Conservation (phyloP, 2,329 filamentous ascomycete genomes). For the Sclerotinia nivalis region DNA sequence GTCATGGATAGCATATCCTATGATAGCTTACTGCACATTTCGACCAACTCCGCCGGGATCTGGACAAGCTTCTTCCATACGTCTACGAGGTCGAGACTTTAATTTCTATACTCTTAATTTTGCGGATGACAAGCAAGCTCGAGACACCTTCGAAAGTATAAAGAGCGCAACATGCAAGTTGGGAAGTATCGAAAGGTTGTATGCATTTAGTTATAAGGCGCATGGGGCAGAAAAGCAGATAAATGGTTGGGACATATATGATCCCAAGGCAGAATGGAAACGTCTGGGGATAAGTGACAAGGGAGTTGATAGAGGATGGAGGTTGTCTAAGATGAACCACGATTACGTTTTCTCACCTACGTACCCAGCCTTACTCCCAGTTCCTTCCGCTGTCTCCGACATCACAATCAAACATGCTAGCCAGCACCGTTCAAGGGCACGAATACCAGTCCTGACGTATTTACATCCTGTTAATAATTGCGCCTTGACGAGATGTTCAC, state of each 20-base stretch:
- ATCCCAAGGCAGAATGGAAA: conserved; percentile 80
- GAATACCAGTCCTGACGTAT: conserved; percentile 89
- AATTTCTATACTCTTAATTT: conserved; percentile 93
- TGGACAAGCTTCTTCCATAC: conserved; percentile 75
- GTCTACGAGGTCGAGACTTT: conserved; percentile 89
- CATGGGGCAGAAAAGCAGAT: conserved; percentile 70
- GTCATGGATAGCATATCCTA: conserved; percentile 92
- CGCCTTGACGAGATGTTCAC: conserved; percentile 91
- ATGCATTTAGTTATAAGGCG: conserved; percentile 84
- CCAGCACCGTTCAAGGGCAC: conserved; percentile 81
- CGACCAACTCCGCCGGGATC: conserved; percentile 70
- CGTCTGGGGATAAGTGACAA: conserved; percentile 86
- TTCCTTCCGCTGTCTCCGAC: conserved; percentile 90
- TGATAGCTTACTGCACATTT: conserved; percentile 79
- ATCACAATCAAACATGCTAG: conserved; percentile 93
- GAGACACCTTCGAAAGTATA: conserved; percentile 86
- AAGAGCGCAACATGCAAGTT: conserved; percentile 78
- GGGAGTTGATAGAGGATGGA: conserved; percentile 65
- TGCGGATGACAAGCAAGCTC: conserved; percentile 67
- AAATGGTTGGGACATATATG: conserved; percentile 82
- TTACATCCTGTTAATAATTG: conserved; percentile 97
- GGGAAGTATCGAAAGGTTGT: conserved; percentile 81
- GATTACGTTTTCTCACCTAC: conserved; percentile 92
- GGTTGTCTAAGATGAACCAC: conserved; percentile 84
- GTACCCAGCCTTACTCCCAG: conserved; percentile 81